phyloP scores from a whole-genome alignment of 192 early-diverging fungal genomes.

The Backusella australiensis region DNA sequence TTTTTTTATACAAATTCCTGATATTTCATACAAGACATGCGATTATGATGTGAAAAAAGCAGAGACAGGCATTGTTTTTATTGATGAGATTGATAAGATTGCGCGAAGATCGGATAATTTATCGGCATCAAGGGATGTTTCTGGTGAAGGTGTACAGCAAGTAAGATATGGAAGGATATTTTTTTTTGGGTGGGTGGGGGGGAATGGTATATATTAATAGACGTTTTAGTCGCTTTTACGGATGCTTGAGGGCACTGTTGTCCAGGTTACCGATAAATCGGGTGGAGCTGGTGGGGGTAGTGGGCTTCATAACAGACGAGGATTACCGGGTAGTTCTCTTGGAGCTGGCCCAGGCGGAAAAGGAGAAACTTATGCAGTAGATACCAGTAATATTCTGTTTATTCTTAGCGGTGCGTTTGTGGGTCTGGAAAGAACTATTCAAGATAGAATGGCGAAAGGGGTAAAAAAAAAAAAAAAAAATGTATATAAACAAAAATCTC shows the following conservation, averaged over 20 bases:
- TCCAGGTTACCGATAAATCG: conserved; percentile 81
- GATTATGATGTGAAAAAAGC: conserved; percentile 85
- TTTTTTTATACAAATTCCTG: neutral
- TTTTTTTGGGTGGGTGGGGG: no score
- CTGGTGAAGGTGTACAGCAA: conserved; percentile 91
- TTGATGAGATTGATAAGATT: conserved; percentile 93
- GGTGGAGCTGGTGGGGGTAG: conserved; percentile 43
- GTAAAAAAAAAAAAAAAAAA: conserved; percentile 14
- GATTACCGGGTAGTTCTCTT: neutral
- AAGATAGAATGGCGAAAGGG: conserved; percentile 74
- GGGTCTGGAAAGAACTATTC: conserved; percentile 78
- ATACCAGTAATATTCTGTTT: conserved; percentile 89
- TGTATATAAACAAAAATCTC: neutral
- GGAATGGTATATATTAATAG: no score
- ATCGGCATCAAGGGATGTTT: conserved; percentile 79
- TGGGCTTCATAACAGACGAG: neutral
- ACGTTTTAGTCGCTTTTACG: conserved; percentile 52
- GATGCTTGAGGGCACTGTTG: conserved; percentile 87
- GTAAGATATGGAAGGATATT: neutral
- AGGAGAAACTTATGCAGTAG: conserved; percentile 79
- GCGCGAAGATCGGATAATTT: conserved; percentile 71
- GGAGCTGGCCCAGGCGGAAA: conserved; percentile 31
- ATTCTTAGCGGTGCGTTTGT: conserved; percentile 87
- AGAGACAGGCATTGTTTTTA: conserved; percentile 85
- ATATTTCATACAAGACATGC: conserved; percentile 49